Percentiles rank a stretch among this genome's conserved stretches.
phyloP scores from a whole-genome alignment of 2,329 filamentous ascomycete species.

The Colletotrichum tanaceti region DNA sequence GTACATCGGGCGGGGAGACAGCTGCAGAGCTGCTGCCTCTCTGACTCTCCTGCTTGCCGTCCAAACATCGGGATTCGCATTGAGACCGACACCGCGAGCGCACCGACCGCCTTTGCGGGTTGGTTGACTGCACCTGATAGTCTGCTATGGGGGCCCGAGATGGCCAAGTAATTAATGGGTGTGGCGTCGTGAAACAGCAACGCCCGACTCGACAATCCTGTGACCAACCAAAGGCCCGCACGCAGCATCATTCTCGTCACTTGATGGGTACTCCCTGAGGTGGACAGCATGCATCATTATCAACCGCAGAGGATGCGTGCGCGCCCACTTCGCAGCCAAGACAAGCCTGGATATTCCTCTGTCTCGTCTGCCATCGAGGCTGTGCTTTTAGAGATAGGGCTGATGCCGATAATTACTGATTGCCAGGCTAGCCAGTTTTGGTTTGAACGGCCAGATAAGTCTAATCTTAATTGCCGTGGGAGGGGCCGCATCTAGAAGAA shows the following conservation, averaged over 20 bases:
- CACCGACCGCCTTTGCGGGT: slow-evolving; percentile 1
- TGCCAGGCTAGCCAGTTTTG: background rate
- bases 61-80: slow-evolving; percentile 32
- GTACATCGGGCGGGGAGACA: too few relatives aligned
- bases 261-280: slow-evolving; percentile 22
- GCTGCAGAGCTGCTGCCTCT: too few relatives aligned
- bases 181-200: slow-evolving; percentile 36
- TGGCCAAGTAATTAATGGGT: slow-evolving; percentile 12
- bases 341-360: slow-evolving; percentile 1
- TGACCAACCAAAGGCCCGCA: slow-evolving; percentile 22
- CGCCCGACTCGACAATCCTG: slow-evolving; percentile 20
- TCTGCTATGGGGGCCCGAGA: slow-evolving; percentile 23
- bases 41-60: slow-evolving; percentile 6
- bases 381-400: slow-evolving; percentile 18
- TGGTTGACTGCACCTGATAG: background rate
- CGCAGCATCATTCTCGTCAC: background rate
- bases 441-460: slow-evolving; percentile 22
- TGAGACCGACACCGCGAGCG: slow-evolving; percentile 24
- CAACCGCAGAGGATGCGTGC: slow-evolving; percentile 16
- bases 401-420: background rate
- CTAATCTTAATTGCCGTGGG: slow-evolving; percentile 13
- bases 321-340: background rate
- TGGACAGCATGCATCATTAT: slow-evolving; percentile 13
- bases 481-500: background rate
- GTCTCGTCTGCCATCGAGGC: slow-evolving; percentile 1